Evolutionary conservation across 2,329 filamentous ascomycete genomes (phyloP).

Genomic region (Coleophoma cylindrospora): DNA sequence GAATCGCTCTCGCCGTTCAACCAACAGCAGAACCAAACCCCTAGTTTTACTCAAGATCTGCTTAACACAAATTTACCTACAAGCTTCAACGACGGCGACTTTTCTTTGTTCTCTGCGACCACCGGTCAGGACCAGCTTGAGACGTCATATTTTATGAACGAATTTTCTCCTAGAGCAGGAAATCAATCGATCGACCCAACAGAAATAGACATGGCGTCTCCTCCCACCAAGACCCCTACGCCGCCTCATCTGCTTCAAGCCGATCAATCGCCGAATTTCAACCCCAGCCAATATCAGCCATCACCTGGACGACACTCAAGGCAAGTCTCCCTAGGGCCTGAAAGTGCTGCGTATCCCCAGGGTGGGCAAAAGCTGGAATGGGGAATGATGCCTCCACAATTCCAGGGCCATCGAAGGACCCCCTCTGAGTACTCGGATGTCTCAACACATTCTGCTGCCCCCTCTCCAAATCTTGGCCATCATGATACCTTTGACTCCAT

Average conservation of each 20-base stretch:
- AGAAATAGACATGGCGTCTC: conserved; percentile 43
- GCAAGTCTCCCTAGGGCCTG: conserved; percentile 26
- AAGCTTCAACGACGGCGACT: conserved; percentile 51
- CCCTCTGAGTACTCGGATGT: conserved; percentile 93
- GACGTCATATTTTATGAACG: conserved; percentile 55
- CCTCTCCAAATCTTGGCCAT: conserved; percentile 75
- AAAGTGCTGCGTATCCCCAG: conserved; percentile 42
- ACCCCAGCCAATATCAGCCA: conserved; percentile 23
- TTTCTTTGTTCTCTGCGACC: conserved; percentile 57
- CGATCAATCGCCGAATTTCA: conserved; percentile 24
- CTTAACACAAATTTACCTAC: conserved; percentile 44
- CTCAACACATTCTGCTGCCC: conserved; percentile 77
- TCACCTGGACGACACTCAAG: conserved; percentile 24
- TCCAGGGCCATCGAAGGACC: conserved; percentile 76
- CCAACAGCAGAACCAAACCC: conserved; percentile 38
- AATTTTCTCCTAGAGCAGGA: conserved; percentile 33
- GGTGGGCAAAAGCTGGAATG: conserved; percentile 48
- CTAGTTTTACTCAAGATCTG: conserved; percentile 39
- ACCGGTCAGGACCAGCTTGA: conserved; percentile 53
- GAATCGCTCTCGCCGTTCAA: conserved; percentile 24
- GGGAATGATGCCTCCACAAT: conserved; percentile 52
- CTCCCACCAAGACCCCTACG: conserved; percentile 21
- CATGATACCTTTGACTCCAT: conserved; percentile 75
- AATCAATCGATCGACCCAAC: conserved; percentile 38
- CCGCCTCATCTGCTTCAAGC: conserved; percentile 23